Conservation (phyloP, 164 flowering plant genomes). For the Euptelea pleiosperma region DNA sequence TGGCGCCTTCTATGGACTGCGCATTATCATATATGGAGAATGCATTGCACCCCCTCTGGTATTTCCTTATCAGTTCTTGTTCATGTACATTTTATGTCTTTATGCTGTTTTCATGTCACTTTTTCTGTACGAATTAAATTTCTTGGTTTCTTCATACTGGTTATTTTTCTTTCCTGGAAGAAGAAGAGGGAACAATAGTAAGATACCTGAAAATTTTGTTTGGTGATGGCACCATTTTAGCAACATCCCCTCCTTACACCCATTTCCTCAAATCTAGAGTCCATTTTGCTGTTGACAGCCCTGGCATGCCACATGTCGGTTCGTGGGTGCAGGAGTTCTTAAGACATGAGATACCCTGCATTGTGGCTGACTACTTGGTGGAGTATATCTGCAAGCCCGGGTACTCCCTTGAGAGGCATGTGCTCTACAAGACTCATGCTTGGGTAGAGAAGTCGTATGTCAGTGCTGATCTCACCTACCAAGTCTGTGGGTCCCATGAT, state of each 20-base stretch:
- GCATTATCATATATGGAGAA: constrained; percentile 80
- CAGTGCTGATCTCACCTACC: constrained; percentile 43
- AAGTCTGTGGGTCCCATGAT: constrained; percentile 64
- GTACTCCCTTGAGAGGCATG: constrained; percentile 70
- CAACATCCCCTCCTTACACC: constrained; percentile 91
- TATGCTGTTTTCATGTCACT: not conserved
- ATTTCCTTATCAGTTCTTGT: constrained; percentile 23
- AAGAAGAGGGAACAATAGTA: no score
- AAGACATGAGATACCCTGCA: constrained; percentile 75
- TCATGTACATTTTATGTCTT: no score
- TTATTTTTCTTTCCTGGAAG: no score
- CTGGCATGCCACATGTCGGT: constrained; percentile 76
- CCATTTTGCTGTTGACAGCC: constrained; percentile 83
- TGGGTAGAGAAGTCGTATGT: constrained; percentile 71
- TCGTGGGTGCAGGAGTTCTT: constrained; percentile 88
- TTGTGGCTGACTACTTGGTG: constrained; percentile 84
- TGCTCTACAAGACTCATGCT: constrained; percentile 59
- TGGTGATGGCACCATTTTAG: constrained; percentile 85
- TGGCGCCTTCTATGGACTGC: constrained; percentile 91
- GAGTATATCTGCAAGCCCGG: constrained; percentile 96
- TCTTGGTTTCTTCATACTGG: no score
- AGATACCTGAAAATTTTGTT: no score
- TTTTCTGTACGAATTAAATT: no score
- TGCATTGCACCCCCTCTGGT: constrained; percentile 90
- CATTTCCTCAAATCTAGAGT: constrained; percentile 70